phyloP scores from a whole-genome alignment of 805 yeast genomes.

The Kluyveromyces siamensis region DNA sequence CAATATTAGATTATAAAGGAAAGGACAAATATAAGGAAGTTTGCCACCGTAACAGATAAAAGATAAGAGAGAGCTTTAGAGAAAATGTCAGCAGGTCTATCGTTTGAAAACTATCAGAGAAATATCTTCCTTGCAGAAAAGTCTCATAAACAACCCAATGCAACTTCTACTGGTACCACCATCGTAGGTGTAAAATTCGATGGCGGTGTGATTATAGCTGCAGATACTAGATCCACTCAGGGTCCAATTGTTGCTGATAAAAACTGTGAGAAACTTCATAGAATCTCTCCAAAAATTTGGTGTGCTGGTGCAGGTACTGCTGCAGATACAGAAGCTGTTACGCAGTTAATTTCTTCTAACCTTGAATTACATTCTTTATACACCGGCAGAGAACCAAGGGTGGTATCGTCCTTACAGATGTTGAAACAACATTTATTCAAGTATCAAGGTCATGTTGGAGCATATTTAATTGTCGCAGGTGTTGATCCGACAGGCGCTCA shows the following conservation, averaged over 20 bases:
- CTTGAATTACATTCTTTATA: conserved; percentile 82
- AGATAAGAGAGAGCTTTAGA: conserved; percentile 28
- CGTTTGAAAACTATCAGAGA: conserved; percentile 90
- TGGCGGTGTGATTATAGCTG: conserved; percentile 95
- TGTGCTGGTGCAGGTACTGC: conserved; percentile 99
- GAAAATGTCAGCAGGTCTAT: conserved; percentile 58
- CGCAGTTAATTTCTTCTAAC: conserved; percentile 85
- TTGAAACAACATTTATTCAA: conserved; percentile 92
- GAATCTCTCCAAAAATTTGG: conserved; percentile 88
- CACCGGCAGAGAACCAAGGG: conserved; percentile 82
- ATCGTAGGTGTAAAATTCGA: conserved; percentile 92
- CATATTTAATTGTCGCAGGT: conserved; percentile 96
- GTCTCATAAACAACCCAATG: conserved; percentile 73
- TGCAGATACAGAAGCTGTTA: conserved; percentile 97
- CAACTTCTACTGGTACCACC: conserved; percentile 98
- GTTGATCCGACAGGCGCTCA: conserved; percentile 95
- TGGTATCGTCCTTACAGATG: conserved; percentile 85
- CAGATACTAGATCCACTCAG: conserved; percentile 96
- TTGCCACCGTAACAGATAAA: background rate
- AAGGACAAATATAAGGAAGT: background rate
- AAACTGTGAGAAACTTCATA: conserved; percentile 91
- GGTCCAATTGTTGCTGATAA: conserved; percentile 97
- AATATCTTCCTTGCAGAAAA: conserved; percentile 62
- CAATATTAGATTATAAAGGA: background rate
- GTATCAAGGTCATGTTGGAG: conserved; percentile 96